Evolutionary conservation across 306 rosid species (phyloP).

Genomic region (Cucurbita pepo): DNA sequence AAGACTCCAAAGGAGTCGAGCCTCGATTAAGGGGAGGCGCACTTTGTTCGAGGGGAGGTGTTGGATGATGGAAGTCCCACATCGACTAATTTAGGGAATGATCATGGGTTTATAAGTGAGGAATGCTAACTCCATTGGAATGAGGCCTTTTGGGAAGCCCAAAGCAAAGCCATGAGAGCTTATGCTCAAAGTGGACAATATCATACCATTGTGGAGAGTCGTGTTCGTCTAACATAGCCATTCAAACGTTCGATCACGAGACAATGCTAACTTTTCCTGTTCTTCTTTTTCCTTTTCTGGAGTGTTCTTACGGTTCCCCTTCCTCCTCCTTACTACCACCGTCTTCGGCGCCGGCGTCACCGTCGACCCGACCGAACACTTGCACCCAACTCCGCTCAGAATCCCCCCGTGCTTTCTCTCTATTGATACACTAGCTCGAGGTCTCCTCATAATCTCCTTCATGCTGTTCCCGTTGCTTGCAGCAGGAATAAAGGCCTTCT

Average conservation of each 20-base stretch:
- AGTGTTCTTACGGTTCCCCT: neutral
- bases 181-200: no score
- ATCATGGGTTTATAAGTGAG: no score
- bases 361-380: constrained; percentile 31
- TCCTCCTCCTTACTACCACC: constrained; percentile 8
- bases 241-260: constrained; percentile 13
- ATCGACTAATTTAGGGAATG: no score
- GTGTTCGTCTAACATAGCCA: no score
- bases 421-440: neutral
- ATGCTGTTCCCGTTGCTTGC: neutral
- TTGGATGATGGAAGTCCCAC: no score
- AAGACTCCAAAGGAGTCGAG: no score
- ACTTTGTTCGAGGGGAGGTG: no score
- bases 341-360: neutral
- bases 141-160: no score
- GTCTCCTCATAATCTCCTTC: neutral
- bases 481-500: neutral
- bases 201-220: no score
- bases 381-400: constrained; percentile 42
- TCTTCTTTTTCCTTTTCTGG: constrained; percentile 4
- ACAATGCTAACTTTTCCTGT: constrained; percentile 5
- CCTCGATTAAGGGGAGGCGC: no score
- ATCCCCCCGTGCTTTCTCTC: constrained; percentile 21
- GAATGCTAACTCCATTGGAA: no score
- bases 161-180: no score